Percentiles rank a stretch among this genome's conserved stretches.
Evolutionary conservation across 345 rosid genomes (phyloP).

Genomic region (Punica granatum): DNA sequence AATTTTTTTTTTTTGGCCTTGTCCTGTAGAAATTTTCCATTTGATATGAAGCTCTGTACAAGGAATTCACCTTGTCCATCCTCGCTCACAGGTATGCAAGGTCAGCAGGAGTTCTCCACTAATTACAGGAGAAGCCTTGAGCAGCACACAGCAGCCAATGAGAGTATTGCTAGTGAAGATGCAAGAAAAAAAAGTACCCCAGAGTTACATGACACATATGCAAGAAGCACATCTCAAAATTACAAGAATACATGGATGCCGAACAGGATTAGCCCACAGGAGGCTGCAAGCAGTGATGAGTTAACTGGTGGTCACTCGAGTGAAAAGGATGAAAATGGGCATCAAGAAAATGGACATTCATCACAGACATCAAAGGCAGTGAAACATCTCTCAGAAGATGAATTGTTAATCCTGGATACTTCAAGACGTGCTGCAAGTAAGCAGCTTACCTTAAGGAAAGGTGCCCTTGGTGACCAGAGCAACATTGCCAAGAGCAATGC

Average conservation of each 20-base stretch:
- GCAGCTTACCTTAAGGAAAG: conserved; percentile 51
- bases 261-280: conserved; percentile 7
- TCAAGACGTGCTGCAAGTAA: conserved; percentile 35
- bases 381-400: conserved; percentile 34
- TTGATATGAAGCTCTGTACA: background rate
- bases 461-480: conserved; percentile 46
- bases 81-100: background rate
- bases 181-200: background rate
- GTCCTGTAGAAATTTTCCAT: background rate
- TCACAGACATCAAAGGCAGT: conserved; percentile 13
- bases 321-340: conserved; percentile 31
- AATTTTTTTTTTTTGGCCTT: conserved; percentile 5
- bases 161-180: conserved; percentile 3
- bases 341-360: conserved; percentile 23
- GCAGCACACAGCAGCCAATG: conserved; percentile 3
- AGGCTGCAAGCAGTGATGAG: conserved; percentile 15
- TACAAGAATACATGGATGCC: background rate
- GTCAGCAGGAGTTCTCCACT: background rate
- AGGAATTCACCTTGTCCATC: background rate
- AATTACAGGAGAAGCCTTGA: background rate
- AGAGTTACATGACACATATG: background rate
- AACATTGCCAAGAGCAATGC: conserved; percentile 24
- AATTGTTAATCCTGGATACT: conserved; percentile 17
- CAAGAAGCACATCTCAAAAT: conserved; percentile 1
- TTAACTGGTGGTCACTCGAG: conserved; percentile 15